These are phyloP conservation scores for Aureobasidium mangrovei DNA, from an alignment of 2,329 filamentous ascomycete species.

Conservation along the genomic window DNA sequence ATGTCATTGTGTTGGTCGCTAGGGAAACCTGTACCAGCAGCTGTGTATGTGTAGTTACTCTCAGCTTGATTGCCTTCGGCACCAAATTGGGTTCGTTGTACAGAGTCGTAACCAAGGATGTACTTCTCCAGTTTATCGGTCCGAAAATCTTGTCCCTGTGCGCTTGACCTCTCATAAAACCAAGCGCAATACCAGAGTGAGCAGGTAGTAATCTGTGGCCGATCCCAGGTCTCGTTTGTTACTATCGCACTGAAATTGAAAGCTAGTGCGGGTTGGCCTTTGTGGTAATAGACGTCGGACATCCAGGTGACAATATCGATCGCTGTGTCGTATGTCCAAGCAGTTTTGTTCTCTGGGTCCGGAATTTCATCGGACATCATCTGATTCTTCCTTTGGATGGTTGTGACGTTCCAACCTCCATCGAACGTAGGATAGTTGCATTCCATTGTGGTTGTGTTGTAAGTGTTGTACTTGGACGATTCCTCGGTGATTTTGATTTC, in stretches of 20 bases:
- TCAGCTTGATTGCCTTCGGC: neutral
- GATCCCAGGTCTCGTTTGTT: neutral
- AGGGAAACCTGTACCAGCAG: neutral
- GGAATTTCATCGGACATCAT: neutral
- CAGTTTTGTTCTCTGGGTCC: neutral
- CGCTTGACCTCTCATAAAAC: neutral
- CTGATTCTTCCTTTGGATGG: neutral
- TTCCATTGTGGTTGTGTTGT: neutral
- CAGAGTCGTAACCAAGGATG: neutral
- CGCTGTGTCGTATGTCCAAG: neutral
- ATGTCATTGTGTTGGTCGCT: neutral
- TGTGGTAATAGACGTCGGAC: neutral
- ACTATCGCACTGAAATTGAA: neutral
- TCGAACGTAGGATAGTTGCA: neutral
- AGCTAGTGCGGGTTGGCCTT: neutral
- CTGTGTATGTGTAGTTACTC: neutral
- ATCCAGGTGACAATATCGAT: neutral
- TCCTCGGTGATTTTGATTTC: neutral
- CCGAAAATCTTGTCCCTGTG: neutral
- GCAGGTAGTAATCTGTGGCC: neutral
- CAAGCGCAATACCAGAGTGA: neutral
- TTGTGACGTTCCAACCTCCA: neutral
- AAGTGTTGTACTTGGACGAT: neutral
- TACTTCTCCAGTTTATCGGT: neutral
- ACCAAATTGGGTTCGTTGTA: neutral